Evolutionary conservation across 169 alveolate genomes (phyloP).

Genomic region (Plasmodium malariae): DNA sequence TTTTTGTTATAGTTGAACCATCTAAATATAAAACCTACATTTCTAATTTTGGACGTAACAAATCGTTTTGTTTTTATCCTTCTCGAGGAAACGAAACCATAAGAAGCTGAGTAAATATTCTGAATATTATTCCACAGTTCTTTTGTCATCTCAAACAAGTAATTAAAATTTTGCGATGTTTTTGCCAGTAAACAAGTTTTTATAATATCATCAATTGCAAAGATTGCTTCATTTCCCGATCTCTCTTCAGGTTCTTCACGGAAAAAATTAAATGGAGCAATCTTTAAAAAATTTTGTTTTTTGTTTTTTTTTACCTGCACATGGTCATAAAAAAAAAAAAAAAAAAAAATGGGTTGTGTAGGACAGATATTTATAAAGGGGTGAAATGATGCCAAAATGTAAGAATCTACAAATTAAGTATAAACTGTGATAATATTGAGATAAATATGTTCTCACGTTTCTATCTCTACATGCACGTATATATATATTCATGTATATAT

Average conservation of each 20-base stretch:
- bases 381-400: too few species aligned
- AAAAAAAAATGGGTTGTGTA: neutral
- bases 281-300: neutral
- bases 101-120: conserved; percentile 41
- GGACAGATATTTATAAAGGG: too few species aligned
- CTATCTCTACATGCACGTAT: neutral
- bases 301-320: conserved; percentile 2
- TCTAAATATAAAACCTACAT: conserved; percentile 46
- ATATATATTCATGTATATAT: neutral
- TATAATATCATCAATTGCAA: conserved; percentile 57
- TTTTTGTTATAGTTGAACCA: conserved; percentile 33
- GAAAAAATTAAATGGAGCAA: conserved; percentile 62
- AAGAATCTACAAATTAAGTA: too few species aligned
- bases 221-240: conserved; percentile 33
- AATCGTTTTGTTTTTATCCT: conserved; percentile 18
- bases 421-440: too few species aligned
- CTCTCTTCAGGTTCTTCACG: conserved; percentile 45
- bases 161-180: conserved; percentile 19
- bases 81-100: conserved; percentile 34
- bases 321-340: neutral
- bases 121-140: conserved; percentile 44
- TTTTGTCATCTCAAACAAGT: conserved; percentile 26
- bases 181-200: conserved; percentile 35
- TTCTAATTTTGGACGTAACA: conserved; percentile 25
- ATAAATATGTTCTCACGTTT: neutral